Evolutionary conservation across 2,329 filamentous ascomycete species (phyloP), one percentile per base, ranked within the genome.

Genomic region (Thielaviopsis euricoi): DNA sequence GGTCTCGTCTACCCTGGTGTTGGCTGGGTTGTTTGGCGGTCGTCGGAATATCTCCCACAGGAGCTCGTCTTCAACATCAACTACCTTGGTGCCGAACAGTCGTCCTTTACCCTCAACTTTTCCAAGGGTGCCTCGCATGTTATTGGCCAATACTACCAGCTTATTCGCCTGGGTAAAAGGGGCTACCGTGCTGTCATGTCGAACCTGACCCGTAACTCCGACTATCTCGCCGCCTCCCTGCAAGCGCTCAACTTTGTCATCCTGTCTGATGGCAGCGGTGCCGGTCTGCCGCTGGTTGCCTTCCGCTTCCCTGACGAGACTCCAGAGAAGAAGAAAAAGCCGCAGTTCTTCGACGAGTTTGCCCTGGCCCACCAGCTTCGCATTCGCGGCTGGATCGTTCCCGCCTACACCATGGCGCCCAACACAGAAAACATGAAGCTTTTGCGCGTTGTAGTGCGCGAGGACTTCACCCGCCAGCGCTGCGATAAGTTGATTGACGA

Each of bases 51-150:
- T 71, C 79, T 95, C 2, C 91, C 91, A 7, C 79, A 91, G 67
- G 90, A 96, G 66, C 83, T 96, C 22, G 89, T 97, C 65, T 97
- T 97, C 81, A 96, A 95, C 78, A 96, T 97, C 79, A 96, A 96
- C 78, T 97, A 97, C 73, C 85, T 96, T 6, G 91, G 91, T 54
- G 90, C 91, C 12, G 89, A 96, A 67, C 91, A 97, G 70, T 86
- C 89, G 1, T 95, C 89, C 2, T 96, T 96, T 74, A 96, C 91
- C 0, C 82, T 97, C 60, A 97, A 97, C 77, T 97, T 97, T 76
- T 94, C 87, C 67, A 95, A 95, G 70, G 90, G 90, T 59, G 91
- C 91, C 13, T 89, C 86, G 6, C 90, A 96, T 68, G 87, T 96
- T 66, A 95, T 97, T 62, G 91, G 88, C 26, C 91, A 97, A 72